Evolutionary conservation across 345 rosid species (phyloP).

Genomic region (Pseudoturritis turrita): DNA sequence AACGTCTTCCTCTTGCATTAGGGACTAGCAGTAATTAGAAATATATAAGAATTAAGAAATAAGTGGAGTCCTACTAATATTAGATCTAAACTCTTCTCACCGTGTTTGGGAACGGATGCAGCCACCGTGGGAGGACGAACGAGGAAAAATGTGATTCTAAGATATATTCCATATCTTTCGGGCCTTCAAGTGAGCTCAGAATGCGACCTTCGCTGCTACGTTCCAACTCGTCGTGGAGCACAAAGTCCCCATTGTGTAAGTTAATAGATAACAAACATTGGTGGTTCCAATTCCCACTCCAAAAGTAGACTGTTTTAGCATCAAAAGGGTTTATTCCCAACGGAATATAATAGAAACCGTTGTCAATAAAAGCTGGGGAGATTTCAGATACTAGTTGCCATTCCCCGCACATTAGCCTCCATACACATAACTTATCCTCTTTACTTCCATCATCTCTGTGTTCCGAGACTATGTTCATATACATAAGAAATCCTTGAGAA

Average conservation of each 20-base stretch:
- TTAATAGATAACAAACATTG: neutral
- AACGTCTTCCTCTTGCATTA: too few species aligned
- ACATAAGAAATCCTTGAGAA: slow-evolving; percentile 2
- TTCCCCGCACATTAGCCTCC: neutral
- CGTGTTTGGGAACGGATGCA: neutral
- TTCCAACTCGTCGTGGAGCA: neutral
- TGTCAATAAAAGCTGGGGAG: neutral
- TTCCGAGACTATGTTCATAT: neutral
- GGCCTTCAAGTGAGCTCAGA: neutral
- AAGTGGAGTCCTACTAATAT: neutral
- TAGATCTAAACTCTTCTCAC: neutral
- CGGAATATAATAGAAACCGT: neutral
- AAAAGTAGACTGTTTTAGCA: neutral
- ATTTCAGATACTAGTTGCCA: neutral
- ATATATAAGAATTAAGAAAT: neutral
- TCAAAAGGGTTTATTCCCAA: neutral
- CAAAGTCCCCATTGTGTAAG: neutral
- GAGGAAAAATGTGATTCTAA: neutral
- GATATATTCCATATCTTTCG: neutral
- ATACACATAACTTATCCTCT: slow-evolving; percentile 2
- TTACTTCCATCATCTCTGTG: neutral
- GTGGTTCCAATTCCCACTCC: neutral
- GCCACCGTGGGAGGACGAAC: neutral
- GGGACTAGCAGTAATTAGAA: neutral
- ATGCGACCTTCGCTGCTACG: neutral